phyloP scores from a whole-genome alignment of 2,329 filamentous ascomycete genomes.

The Phoma herbarum region DNA sequence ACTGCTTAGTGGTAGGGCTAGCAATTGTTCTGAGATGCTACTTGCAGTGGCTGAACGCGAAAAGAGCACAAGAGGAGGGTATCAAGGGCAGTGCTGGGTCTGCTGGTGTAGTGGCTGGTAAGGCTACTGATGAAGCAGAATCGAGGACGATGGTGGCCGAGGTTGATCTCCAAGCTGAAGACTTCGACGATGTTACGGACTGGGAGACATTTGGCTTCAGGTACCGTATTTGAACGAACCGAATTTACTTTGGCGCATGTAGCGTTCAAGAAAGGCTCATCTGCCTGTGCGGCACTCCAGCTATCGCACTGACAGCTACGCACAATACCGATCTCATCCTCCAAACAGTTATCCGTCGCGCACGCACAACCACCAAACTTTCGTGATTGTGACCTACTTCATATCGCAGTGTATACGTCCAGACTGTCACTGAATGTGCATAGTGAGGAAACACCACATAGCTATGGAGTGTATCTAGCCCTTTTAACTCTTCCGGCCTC shows the following conservation, averaged over 20 bases:
- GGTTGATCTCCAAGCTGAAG: conserved; percentile 29
- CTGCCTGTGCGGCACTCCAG: no score
- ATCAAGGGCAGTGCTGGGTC: conserved; percentile 34
- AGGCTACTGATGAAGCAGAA: conserved; percentile 18
- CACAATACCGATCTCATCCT: no score
- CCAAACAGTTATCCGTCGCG: no score
- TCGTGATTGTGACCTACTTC: no score
- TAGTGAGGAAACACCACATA: no score
- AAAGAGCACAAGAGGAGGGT: conserved; percentile 30
- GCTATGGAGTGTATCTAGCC: no score
- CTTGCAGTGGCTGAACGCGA: conserved; percentile 32
- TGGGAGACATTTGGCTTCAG: conserved; percentile 39
- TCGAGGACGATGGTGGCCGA: conserved; percentile 6
- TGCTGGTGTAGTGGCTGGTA: conserved; percentile 29
- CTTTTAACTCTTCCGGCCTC: no score
- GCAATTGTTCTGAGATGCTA: conserved; percentile 29
- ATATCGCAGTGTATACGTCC: no score
- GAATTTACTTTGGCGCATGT: background rate
- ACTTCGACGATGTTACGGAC: conserved; percentile 39
- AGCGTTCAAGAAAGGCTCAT: background rate
- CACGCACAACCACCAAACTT: no score
- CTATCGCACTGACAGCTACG: no score
- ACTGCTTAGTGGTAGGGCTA: conserved; percentile 46
- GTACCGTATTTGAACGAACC: conserved; percentile 26
- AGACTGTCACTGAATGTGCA: no score